Conservation (phyloP, 2,329 filamentous ascomycete species). For the Verticillium isaacii region DNA sequence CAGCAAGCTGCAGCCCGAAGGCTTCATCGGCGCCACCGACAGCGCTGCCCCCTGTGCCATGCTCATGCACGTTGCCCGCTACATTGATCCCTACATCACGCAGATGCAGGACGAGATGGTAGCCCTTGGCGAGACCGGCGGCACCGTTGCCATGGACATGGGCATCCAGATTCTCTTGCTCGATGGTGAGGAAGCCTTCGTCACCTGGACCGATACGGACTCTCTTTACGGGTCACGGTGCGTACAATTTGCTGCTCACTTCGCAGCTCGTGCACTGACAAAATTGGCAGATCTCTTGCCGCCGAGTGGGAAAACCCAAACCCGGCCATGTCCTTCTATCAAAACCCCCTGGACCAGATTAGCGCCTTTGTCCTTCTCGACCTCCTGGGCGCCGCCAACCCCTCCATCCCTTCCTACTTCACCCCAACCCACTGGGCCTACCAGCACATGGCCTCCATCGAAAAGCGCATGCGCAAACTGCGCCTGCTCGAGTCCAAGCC, state of each 20-base stretch:
- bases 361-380: constrained; percentile 73
- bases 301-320: constrained; percentile 67
- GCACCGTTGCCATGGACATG: constrained; percentile 58
- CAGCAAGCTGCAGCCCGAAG: constrained; percentile 64
- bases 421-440: constrained; percentile 81
- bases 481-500: constrained; percentile 41
- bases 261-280: background rate
- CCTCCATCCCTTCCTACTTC: constrained; percentile 67
- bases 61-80: constrained; percentile 70
- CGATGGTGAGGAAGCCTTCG: constrained; percentile 80
- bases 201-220: constrained; percentile 65
- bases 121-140: constrained; percentile 42
- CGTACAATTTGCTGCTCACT: constrained; percentile 10
- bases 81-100: constrained; percentile 66
- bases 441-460: constrained; percentile 57
- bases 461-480: constrained; percentile 58
- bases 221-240: constrained; percentile 73
- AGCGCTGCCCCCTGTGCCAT: constrained; percentile 82
- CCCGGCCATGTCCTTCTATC: constrained; percentile 64
- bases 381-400: constrained; percentile 59
- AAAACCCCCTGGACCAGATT: constrained; percentile 66
- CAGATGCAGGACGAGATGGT: constrained; percentile 70
- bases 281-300: constrained; percentile 52
- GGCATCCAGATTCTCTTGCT: constrained; percentile 76
- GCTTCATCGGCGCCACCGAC: constrained; percentile 81